Base-by-base conservation (phyloP, 164 flowering plant genomes). In the Aristolochia californica region DNA sequence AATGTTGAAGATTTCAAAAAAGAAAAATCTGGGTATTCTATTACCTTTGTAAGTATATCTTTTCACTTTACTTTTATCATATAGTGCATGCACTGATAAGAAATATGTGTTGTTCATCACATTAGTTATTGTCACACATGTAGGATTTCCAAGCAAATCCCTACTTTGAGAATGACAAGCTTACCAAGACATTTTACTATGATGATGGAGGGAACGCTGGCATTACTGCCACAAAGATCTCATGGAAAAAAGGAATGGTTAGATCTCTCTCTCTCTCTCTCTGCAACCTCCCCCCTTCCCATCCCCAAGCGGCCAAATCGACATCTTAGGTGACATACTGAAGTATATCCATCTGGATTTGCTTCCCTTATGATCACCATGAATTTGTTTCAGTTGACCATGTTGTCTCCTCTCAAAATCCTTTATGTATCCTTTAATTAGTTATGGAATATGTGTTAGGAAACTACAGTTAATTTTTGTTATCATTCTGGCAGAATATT, bases 1-100 rank as follows among this genome's bases (percentile, higher is more conserved):
- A 93, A 91, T 54, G 98, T 91, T 51, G 88, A 78, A 65, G 96
- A 91, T 64, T 80, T 63, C 45, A 84, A 86, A 60, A 91, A 88
- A 70, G 81, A 84, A 59, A 84, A 86, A 66, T 81, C 88, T 4
- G 98, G 95, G 26, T 91, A 86, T 63, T 72, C 90, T 9, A 83
- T 91, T 20, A 69, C 95, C 24, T 84, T 91, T 72, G 98, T 91
- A 62, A 84, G 98, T 75, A 47, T 62, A 43, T 8, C 2, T 24
- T 50, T 25, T 21, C 22, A 15, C 22, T 60, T 28, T 18, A 20
- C 22, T 30, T 23, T 48, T 34, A 47, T 5, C 2, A 5, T 47
- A 43, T 18, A 27, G 26, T n/a, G 2, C 24, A 5, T 16, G n/a
- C 13, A 48, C 56, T 5, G n/a, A 24, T 26, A 48, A 45, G 10